Conservation (phyloP, 2,329 filamentous ascomycete genomes). For the Xylariaceae sp. region DNA sequence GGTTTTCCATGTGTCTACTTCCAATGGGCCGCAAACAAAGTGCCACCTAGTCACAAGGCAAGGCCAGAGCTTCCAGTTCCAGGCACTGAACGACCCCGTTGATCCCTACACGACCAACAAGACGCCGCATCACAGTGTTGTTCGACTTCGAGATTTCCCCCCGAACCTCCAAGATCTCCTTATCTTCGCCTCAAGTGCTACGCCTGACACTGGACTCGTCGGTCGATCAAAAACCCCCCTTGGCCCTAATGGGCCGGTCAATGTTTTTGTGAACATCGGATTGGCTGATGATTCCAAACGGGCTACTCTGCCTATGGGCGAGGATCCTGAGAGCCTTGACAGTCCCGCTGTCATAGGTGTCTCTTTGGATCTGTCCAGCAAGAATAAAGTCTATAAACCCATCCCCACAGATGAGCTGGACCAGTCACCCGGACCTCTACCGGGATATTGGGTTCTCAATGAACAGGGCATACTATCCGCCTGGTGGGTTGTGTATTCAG, state of each 20-base stretch:
- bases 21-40: conserved; percentile 58
- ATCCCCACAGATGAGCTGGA: conserved; percentile 73
- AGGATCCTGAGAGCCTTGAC: conserved; percentile 62
- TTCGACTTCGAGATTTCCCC: conserved; percentile 73
- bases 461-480: conserved; percentile 78
- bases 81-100: conserved; percentile 71
- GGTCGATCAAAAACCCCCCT: conserved; percentile 68
- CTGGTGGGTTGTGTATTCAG: conserved; percentile 92
- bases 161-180: conserved; percentile 78
- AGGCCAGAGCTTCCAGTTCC: conserved; percentile 62
- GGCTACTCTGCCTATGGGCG: conserved; percentile 69
- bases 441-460: conserved; percentile 79
- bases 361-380: conserved; percentile 77
- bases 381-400: conserved; percentile 72
- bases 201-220: conserved; percentile 73
- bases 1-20: conserved; percentile 67
- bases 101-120: conserved; percentile 64
- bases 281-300: conserved; percentile 69
- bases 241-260: conserved; percentile 55
- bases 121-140: conserved; percentile 70
- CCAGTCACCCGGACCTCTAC: conserved; percentile 74
- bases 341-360: conserved; percentile 78
- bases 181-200: conserved; percentile 75
- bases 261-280: conserved; percentile 69
- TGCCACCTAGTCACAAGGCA: conserved; percentile 76